Percentiles rank a stretch among this genome's conserved stretches.
Conservation (phyloP, 768 basidiomycete genomes). For the Rhizopogon sp. region DNA sequence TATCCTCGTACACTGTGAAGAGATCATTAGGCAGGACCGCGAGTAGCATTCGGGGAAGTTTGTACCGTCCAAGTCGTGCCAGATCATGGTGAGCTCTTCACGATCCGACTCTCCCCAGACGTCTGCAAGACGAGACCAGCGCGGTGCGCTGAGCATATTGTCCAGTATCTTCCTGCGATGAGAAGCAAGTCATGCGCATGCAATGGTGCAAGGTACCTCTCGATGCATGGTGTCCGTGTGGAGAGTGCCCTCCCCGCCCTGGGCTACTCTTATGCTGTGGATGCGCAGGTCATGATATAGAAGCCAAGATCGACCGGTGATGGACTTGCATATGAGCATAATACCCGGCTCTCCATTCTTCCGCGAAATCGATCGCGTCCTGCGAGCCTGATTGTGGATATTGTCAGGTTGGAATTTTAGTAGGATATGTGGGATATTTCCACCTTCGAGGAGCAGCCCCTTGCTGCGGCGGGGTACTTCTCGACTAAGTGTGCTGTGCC, state of each 20-base stretch:
- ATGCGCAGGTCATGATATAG: neutral
- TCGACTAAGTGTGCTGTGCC: constrained; percentile 20
- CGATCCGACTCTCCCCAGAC: constrained; percentile 42
- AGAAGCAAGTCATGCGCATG: neutral
- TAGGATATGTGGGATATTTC: neutral
- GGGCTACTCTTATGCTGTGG: constrained; percentile 37
- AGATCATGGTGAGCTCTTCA: constrained; percentile 40
- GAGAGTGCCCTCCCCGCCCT: constrained; percentile 39
- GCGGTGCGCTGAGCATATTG: constrained; percentile 39
- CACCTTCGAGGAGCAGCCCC: constrained; percentile 13
- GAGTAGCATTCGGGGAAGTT: neutral
- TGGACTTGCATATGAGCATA: constrained; percentile 15
- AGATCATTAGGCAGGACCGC: neutral
- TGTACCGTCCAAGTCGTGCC: constrained; percentile 58
- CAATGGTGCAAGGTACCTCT: constrained; percentile 30
- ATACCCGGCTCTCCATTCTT: constrained; percentile 56
- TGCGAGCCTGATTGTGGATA: constrained; percentile 10
- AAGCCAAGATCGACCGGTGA: neutral
- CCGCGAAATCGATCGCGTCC: constrained; percentile 36
- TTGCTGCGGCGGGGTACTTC: constrained; percentile 11
- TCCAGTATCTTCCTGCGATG: constrained; percentile 46
- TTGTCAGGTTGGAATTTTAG: neutral
- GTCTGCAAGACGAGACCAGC: constrained; percentile 46
- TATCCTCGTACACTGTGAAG: constrained; percentile 52
- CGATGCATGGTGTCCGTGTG: constrained; percentile 56